A percentile compares a stretch with the other conserved stretches of the same genome.
phyloP scores from a whole-genome alignment of 2,329 filamentous ascomycete genomes.

The Penicillium verrucosum region DNA sequence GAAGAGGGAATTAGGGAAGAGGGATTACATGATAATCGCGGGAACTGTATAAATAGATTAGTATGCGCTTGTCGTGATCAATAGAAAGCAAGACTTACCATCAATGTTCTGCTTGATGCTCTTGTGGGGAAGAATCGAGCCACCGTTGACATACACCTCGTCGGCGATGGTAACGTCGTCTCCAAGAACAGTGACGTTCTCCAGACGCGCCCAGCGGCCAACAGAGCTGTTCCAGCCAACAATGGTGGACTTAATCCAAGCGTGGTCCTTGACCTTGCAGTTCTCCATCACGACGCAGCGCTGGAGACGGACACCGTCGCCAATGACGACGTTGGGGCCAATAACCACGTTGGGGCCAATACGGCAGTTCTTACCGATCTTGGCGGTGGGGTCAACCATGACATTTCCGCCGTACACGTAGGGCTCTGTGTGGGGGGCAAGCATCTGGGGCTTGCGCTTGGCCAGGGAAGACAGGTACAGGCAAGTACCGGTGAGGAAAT shows the following conservation, averaged over 20 bases:
- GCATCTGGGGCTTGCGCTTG: conserved; percentile 83
- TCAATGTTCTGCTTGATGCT: conserved; percentile 98
- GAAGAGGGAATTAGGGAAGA: conserved; percentile 9
- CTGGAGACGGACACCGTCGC: conserved; percentile 90
- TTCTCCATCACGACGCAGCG: conserved; percentile 84
- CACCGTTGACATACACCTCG: conserved; percentile 97
- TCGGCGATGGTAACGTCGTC: conserved; percentile 98
- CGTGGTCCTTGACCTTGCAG: conserved; percentile 96
- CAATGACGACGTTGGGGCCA: conserved; percentile 85
- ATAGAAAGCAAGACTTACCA: conserved; percentile 46
- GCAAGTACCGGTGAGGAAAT: conserved; percentile 94
- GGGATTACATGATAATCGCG: conserved; percentile 49
- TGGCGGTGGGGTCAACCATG: conserved; percentile 86
- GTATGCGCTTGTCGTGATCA: neutral
- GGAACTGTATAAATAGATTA: conserved; percentile 35
- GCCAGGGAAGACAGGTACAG: conserved; percentile 90
- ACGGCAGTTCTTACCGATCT: conserved; percentile 97
- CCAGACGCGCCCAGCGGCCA: conserved; percentile 89
- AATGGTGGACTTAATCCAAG: conserved; percentile 98
- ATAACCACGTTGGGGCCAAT: conserved; percentile 97
- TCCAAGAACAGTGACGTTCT: conserved; percentile 96
- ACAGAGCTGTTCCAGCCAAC: conserved; percentile 98
- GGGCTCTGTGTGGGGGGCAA: conserved; percentile 68
- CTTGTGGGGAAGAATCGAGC: conserved; percentile 94
- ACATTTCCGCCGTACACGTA: conserved; percentile 94